Evolutionary conservation across 768 basidiomycete species (phyloP).

Genomic region (Mrakia hoshinonis): DNA sequence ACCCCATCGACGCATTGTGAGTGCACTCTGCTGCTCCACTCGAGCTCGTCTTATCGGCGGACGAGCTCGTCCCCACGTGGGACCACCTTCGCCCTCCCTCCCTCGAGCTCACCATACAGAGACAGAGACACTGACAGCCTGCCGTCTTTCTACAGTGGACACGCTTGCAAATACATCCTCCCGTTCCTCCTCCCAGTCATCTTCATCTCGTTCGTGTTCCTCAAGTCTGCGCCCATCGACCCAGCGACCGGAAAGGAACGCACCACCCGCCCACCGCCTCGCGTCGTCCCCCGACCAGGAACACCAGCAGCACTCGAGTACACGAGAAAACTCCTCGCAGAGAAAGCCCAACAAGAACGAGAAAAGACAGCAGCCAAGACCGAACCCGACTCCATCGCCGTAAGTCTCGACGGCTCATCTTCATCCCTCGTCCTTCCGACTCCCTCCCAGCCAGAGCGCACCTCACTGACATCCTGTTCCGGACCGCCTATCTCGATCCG

Average conservation of each 20-base stretch:
- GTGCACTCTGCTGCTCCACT: not conserved
- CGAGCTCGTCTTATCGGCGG: not conserved
- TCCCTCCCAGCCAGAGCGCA: not conserved
- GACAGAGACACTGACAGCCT: no score
- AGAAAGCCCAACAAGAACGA: slow-evolving; percentile 1
- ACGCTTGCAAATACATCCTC: slow-evolving; percentile 7
- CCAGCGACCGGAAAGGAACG: not conserved
- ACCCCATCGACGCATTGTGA: not conserved
- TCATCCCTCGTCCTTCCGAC: not conserved
- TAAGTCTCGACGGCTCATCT: not conserved
- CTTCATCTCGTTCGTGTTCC: not conserved
- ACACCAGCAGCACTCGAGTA: slow-evolving; percentile 15
- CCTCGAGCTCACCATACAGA: no score
- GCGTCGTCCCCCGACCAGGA: slow-evolving; percentile 24
- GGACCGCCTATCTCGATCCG: not conserved
- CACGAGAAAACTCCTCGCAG: slow-evolving; percentile 6
- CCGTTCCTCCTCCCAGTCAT: slow-evolving; percentile 13
- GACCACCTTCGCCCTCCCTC: slow-evolving; percentile 3
- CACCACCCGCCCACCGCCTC: slow-evolving; percentile 1
- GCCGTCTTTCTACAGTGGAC: not conserved
- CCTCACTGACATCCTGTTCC: not conserved
- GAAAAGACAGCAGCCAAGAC: not conserved
- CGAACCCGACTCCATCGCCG: slow-evolving; percentile 26
- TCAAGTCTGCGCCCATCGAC: slow-evolving; percentile 1
- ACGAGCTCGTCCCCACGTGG: not conserved